A percentile compares a stretch with the other conserved stretches of the same genome.
Conservation (phyloP, 768 basidiomycete genomes). For the Strobilomyces echinocephalus region DNA sequence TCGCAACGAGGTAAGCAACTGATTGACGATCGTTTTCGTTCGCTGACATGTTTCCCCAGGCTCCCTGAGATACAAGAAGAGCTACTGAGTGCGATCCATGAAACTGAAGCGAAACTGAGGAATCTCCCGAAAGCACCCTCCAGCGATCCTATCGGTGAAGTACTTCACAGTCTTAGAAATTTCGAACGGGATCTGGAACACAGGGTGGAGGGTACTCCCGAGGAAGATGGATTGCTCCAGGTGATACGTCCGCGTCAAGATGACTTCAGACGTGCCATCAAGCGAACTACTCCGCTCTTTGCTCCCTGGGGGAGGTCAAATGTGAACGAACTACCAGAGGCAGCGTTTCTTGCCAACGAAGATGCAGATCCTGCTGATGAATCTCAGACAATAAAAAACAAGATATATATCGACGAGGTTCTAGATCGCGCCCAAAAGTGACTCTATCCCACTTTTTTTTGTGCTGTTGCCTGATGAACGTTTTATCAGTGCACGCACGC, state of each 20-base stretch:
- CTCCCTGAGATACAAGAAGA: slow-evolving; percentile 62
- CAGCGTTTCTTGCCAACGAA: slow-evolving; percentile 38
- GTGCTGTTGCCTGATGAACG: not conserved
- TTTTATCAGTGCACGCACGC: slow-evolving; percentile 52
- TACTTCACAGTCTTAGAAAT: slow-evolving; percentile 41
- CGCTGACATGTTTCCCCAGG: slow-evolving; percentile 29
- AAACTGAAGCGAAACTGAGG: slow-evolving; percentile 31
- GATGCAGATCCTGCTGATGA: slow-evolving; percentile 26
- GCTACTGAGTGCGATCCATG: slow-evolving; percentile 41
- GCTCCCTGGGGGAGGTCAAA: slow-evolving; percentile 38
- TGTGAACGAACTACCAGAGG: slow-evolving; percentile 1
- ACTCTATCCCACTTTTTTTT: slow-evolving; percentile 12
- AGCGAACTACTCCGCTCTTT: slow-evolving; percentile 54
- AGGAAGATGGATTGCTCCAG: too few species aligned
- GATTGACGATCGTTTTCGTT: not conserved
- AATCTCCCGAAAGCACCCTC: slow-evolving; percentile 51
- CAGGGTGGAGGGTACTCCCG: too few species aligned
- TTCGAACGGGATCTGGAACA: too few species aligned
- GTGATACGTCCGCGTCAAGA: slow-evolving; percentile 45
- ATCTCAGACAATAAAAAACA: not conserved
- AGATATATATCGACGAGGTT: slow-evolving; percentile 53
- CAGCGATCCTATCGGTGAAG: slow-evolving; percentile 51
- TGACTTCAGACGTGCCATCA: slow-evolving; percentile 45
- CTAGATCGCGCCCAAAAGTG: slow-evolving; percentile 43
- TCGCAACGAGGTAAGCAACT: slow-evolving; percentile 48